Base-by-base conservation (phyloP, 306 rosid species). In the Cucumis hystrix region DNA sequence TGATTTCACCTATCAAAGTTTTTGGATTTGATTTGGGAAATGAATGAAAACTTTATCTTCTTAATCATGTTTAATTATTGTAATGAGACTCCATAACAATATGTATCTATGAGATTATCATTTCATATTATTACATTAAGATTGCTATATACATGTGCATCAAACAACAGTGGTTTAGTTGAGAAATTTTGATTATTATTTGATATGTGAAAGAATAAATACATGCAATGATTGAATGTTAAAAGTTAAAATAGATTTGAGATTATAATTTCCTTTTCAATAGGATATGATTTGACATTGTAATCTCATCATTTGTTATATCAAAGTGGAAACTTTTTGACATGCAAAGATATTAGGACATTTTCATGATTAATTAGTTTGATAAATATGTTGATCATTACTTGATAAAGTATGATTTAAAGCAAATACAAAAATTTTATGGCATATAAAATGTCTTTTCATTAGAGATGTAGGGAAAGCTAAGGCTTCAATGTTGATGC, bases 1-100 rank as follows among this genome's bases (percentile, higher is more conserved):
- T 71, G 57, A 69, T 71, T 69, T 71, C 76, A 49, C 23, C 25
- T 25, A 71, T 71, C 23, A 71, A 71, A 14, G 56, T 8, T 67
- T 67, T 71, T 14, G 41, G 76, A 71, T 71, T 71, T 49, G 76
- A 71, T 71, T 71, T 49, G 60, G 40, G 75, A 70, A 41, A 68
- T 68, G 33, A 68, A 68, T 68, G 56, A 40, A 17, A 68, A 14
- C 75, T 70, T 70, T 70, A 70, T 70, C 14, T 23, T 3, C 56
- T 70, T 70, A 70, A 70, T 70, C 20, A 70, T 70, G 0, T 23
- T 47, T 70, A 70, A 70, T 70, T 20, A 70, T 70, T 70, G 75
- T 23, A 70, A 70, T 16, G 33, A 1, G 58, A 47, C 75, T 15
- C 37, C 5, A 45, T 23, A 67, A 70, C 16, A 66, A 17, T 39